phyloP scores from a whole-genome alignment of 2,329 filamentous ascomycete genomes.

The Chaetomium globosum region DNA sequence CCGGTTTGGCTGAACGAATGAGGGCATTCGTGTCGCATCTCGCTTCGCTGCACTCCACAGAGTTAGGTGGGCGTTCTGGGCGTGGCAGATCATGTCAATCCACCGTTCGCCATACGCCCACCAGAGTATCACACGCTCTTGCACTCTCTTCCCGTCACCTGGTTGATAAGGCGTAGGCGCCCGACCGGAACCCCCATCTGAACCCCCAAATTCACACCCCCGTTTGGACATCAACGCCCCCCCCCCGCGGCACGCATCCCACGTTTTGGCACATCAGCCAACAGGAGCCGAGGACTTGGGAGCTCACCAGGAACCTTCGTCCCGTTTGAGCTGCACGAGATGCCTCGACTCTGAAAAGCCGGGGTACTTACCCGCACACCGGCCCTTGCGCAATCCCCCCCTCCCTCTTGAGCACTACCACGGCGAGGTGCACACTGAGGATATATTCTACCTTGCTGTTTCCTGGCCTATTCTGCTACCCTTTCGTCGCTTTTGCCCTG shows the following conservation, averaged over 20 bases:
- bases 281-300: constrained; percentile 27
- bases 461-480: constrained; percentile 5
- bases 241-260: constrained; percentile 36
- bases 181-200: constrained; percentile 33
- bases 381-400: constrained; percentile 24
- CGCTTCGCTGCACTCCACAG: constrained; percentile 31
- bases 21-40: constrained; percentile 23
- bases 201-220: constrained; percentile 34
- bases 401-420: constrained; percentile 25
- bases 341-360: constrained; percentile 40
- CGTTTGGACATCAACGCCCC: constrained; percentile 33
- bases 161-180: constrained; percentile 22
- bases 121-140: constrained; percentile 7
- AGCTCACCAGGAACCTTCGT: constrained; percentile 28
- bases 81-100: constrained; percentile 27
- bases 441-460: constrained; percentile 24
- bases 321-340: constrained; percentile 35
- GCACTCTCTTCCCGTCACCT: constrained; percentile 1
- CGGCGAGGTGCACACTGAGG: neutral
- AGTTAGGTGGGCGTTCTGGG: constrained; percentile 18
- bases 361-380: constrained; percentile 39
- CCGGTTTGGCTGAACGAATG: constrained; percentile 20
- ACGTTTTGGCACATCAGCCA: constrained; percentile 34
- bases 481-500: constrained; percentile 20
- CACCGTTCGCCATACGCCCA: constrained; percentile 9